phyloP scores from a whole-genome alignment of 2,329 filamentous ascomycete genomes.

The Hymenoscyphus linearis region DNA sequence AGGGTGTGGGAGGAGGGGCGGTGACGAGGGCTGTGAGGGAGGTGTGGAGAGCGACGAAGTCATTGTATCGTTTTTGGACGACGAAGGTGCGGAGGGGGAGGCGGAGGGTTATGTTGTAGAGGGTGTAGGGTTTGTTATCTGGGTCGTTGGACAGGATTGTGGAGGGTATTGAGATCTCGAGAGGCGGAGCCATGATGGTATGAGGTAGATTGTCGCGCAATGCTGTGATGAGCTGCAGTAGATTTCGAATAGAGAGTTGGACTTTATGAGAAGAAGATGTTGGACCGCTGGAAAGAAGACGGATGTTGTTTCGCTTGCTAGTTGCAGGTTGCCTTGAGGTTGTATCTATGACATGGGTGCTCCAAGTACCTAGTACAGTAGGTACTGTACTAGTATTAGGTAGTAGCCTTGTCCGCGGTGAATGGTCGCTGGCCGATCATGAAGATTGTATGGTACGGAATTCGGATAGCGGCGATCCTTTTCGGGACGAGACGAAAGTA shows the following conservation, averaged over 20 bases:
- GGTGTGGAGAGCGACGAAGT: slow-evolving; percentile 65
- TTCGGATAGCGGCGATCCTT: too few relatives aligned
- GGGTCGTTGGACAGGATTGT: slow-evolving; percentile 49
- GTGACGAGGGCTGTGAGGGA: slow-evolving; percentile 56
- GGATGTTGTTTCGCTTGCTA: background rate
- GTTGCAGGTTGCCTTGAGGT: background rate
- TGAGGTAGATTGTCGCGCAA: background rate
- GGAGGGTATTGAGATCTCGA: slow-evolving; percentile 64
- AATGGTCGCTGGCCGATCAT: background rate
- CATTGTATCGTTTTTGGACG: slow-evolving; percentile 76
- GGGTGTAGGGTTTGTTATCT: slow-evolving; percentile 57
- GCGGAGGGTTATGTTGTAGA: slow-evolving; percentile 73
- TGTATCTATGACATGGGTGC: slow-evolving; percentile 1
- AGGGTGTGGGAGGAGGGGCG: slow-evolving; percentile 56
- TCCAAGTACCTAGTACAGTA: background rate
- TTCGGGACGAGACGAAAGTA: too few relatives aligned
- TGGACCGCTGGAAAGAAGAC: background rate
- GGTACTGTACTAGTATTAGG: too few relatives aligned
- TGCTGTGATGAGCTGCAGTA: background rate
- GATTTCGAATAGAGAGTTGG: background rate
- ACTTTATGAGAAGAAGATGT: background rate
- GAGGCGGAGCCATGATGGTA: slow-evolving; percentile 58
- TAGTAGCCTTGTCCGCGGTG: background rate
- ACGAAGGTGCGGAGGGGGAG: slow-evolving; percentile 72
- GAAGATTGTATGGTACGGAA: too few relatives aligned